Evolutionary conservation across 2,329 filamentous ascomycete species (phyloP).

Genomic region (Pseudofabraea citricarpa): DNA sequence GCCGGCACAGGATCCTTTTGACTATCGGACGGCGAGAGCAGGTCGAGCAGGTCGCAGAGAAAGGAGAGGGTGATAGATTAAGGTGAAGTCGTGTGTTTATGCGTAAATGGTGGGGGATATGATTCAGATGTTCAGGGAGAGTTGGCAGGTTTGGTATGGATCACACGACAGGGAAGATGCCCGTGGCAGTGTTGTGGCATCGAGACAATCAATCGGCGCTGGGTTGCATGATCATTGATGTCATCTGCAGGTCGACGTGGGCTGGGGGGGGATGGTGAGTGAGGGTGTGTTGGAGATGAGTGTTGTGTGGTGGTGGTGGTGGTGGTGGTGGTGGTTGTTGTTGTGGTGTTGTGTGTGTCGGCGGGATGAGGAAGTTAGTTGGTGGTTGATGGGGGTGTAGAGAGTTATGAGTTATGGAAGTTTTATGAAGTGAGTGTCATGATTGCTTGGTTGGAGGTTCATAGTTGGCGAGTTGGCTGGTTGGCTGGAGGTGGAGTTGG

Average conservation of each 20-base stretch:
- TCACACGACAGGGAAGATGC: conserved; percentile 14
- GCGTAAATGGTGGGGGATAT: conserved; percentile 21
- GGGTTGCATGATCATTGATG: conserved; percentile 15
- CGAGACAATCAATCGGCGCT: conserved; percentile 14
- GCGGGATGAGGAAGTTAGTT: too few relatives aligned
- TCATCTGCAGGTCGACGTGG: conserved; percentile 12
- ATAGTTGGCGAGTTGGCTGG: neutral
- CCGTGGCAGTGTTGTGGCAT: conserved; percentile 2
- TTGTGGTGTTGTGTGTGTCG: neutral
- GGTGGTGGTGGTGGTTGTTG: neutral
- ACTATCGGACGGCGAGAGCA: conserved; percentile 20
- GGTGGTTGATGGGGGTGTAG: too few relatives aligned
- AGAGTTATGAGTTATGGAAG: too few relatives aligned
- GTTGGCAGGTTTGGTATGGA: conserved; percentile 2
- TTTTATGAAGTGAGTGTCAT: too few relatives aligned
- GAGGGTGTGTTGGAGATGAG: neutral
- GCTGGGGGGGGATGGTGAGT: neutral
- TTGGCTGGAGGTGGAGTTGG: neutral
- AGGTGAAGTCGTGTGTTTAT: conserved; percentile 18
- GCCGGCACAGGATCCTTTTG: conserved; percentile 6
- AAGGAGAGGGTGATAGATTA: conserved; percentile 6
- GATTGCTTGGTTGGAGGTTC: too few relatives aligned
- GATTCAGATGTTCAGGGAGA: neutral
- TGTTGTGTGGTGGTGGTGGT: neutral
- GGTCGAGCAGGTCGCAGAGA: conserved; percentile 9